phyloP scores from a whole-genome alignment of 1,284 basidiomycete species.

The Fomitopsis schrenkii region DNA sequence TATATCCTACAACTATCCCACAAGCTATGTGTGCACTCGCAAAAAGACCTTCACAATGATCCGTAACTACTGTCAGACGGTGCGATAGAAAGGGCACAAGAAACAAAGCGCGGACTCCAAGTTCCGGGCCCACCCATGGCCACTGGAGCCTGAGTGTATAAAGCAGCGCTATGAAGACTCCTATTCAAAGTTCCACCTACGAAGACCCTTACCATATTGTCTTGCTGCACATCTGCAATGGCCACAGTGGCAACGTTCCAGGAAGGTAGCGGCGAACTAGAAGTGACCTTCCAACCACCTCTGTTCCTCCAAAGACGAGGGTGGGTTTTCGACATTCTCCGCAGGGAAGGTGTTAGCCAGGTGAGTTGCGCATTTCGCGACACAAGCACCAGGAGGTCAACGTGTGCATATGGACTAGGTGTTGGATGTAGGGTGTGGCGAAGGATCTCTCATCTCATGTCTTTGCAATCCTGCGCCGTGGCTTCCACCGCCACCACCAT shows the following conservation, averaged over 20 bases:
- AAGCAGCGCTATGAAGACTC: too few relatives aligned
- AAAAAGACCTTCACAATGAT: too few relatives aligned
- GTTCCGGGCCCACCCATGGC: too few relatives aligned
- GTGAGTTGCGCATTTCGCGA: slow-evolving; percentile 32
- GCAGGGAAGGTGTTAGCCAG: slow-evolving; percentile 52
- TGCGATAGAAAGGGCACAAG: too few relatives aligned
- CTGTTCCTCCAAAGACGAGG: slow-evolving; percentile 66
- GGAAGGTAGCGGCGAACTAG: slow-evolving; percentile 29
- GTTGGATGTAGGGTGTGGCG: slow-evolving; percentile 78
- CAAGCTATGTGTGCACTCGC: too few relatives aligned
- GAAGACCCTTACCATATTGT: too few relatives aligned
- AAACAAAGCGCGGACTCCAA: too few relatives aligned
- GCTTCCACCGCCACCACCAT: slow-evolving; percentile 32
- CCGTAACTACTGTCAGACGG: too few relatives aligned
- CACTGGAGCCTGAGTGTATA: too few relatives aligned
- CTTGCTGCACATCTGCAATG: not conserved
- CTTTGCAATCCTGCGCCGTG: slow-evolving; percentile 72
- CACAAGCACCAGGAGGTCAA: too few relatives aligned
- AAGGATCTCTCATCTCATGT: slow-evolving; percentile 66
- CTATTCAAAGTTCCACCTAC: too few relatives aligned
- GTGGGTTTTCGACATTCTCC: slow-evolving; percentile 65
- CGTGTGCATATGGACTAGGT: slow-evolving; percentile 39
- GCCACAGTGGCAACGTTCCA: not conserved
- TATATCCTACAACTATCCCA: too few relatives aligned
- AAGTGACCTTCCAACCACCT: slow-evolving; percentile 72